phyloP scores from a whole-genome alignment of 192 early-diverging fungal species.

The Chytriomyces sp. region DNA sequence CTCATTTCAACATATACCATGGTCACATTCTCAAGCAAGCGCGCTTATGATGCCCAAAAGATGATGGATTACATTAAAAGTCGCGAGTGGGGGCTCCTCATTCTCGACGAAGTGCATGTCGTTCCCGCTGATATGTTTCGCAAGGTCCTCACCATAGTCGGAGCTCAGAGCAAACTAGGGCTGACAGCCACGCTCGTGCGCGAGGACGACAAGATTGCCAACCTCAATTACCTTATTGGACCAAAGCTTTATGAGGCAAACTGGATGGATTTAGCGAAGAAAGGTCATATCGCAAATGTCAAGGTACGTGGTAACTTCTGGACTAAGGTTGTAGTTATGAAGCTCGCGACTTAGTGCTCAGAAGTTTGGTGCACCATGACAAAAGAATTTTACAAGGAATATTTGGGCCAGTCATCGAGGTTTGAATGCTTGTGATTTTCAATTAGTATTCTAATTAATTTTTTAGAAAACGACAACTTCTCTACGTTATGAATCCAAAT shows the following conservation, averaged over 20 bases:
- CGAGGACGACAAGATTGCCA: conserved; percentile 97
- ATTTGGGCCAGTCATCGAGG: conserved; percentile 73
- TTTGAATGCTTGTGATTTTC: conserved; percentile 10
- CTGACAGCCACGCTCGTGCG: conserved; percentile 90
- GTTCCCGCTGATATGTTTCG: conserved; percentile 95
- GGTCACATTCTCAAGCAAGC: conserved; percentile 91
- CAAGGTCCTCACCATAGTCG: conserved; percentile 86
- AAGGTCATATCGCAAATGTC: conserved; percentile 97
- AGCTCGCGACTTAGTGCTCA: conserved; percentile 63
- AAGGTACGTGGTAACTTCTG: conserved; percentile 45
- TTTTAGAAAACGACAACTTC: conserved; percentile 74
- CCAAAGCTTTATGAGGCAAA: conserved; percentile 99
- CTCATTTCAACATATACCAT: conserved; percentile 97
- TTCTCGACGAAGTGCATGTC: conserved; percentile 98
- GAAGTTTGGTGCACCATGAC: conserved; percentile 99
- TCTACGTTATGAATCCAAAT: conserved; percentile 96
- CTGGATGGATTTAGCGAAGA: conserved; percentile 98
- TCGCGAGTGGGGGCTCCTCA: conserved; percentile 95
- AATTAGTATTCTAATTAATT: background rate
- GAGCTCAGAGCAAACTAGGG: conserved; percentile 90
- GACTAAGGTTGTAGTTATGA: background rate
- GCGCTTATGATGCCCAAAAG: conserved; percentile 89
- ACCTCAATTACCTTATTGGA: conserved; percentile 97
- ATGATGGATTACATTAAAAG: conserved; percentile 93
- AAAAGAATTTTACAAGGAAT: conserved; percentile 92